Base-by-base conservation (phyloP, 179 eudicot species). In the Patellifolia procumbens region DNA sequence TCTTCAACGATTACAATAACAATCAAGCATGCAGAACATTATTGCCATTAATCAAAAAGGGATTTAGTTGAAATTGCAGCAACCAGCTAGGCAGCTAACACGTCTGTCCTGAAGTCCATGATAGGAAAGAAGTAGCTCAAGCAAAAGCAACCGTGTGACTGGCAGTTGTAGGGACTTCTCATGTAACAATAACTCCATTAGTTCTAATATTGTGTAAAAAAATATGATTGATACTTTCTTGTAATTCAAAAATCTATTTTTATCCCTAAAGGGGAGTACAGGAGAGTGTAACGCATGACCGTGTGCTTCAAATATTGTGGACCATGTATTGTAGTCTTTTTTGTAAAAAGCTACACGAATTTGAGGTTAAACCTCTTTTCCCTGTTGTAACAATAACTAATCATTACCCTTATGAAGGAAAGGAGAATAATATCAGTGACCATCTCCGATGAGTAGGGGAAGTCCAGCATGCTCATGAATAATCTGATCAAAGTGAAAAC, bases 61-160 rank as follows among this genome's bases (percentile, higher is more conserved):
- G 66, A 80, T 24, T 3, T 55, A 46, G 66, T 42, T 66, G 29
- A 42, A 73, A 22, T 24, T 68, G 55, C 63, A 34, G 49, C 52
- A 67, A 29, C 70, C 26, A 79, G 46, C 61, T 68, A 42, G n/a
- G n/a, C n/a, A n/a, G n/a, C 62, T 69, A 42, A 60, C 65, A 35
- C 34, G 61, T 37, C 53, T 76, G 39, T 3, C 52, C 68, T 28
- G 24, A 16, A 13, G 63, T 42, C 45, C 26, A 31, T 28, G 37
- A 52, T 68, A 29, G 16, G 53, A 45, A 63, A 17, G 68, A 56
- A 13, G 22, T 49, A 51, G 58, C 55, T 75, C 68, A 42, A 39
- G 34, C 5, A 46, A 20, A 56, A 58, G 22, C 66, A 53, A 73
- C 67, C 70, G 39, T 35, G 51, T 39, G 22, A 63, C 26, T 68